Percentiles rank a stretch among this genome's conserved stretches.
phyloP scores from a whole-genome alignment of 1,284 basidiomycete genomes.

The Leccinum variabile region DNA sequence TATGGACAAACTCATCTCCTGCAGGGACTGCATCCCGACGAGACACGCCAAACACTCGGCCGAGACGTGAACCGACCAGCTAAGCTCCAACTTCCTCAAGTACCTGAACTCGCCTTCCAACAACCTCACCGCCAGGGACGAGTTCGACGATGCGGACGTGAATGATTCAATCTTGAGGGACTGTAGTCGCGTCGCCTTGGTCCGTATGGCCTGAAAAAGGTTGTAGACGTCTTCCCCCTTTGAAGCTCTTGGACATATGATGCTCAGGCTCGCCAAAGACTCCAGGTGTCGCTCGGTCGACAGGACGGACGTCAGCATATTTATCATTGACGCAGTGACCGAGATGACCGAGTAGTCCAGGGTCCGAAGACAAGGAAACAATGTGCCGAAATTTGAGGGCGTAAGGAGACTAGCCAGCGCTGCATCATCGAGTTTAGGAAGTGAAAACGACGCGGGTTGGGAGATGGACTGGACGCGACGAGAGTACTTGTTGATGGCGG shows the following conservation, averaged over 20 bases:
- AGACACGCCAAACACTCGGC: slow-evolving; percentile 25
- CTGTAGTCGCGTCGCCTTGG: slow-evolving; percentile 22
- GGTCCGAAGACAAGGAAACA: slow-evolving; percentile 30
- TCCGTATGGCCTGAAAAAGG: slow-evolving; percentile 27
- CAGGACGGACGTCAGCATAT: slow-evolving; percentile 23
- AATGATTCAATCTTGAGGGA: slow-evolving; percentile 30
- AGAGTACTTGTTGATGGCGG: slow-evolving; percentile 25
- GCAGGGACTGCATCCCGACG: slow-evolving; percentile 21
- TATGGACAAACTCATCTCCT: slow-evolving; percentile 25
- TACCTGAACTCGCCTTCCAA: slow-evolving; percentile 20
- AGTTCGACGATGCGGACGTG: slow-evolving; percentile 9
- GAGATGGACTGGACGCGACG: slow-evolving; percentile 27
- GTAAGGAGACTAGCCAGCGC: slow-evolving; percentile 22
- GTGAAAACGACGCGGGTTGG: slow-evolving; percentile 24
- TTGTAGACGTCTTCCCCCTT: slow-evolving; percentile 19
- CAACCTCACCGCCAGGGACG: slow-evolving; percentile 21
- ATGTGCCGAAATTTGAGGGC: slow-evolving; percentile 21
- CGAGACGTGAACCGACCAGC: slow-evolving; percentile 28
- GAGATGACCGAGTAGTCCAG: slow-evolving; percentile 33
- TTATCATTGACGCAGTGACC: slow-evolving; percentile 20
- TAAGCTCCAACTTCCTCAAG: slow-evolving; percentile 28
- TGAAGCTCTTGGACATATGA: slow-evolving; percentile 30
- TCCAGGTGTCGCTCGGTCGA: slow-evolving; percentile 20
- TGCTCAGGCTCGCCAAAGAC: slow-evolving; percentile 24
- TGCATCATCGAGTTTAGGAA: slow-evolving; percentile 29